Conservation (phyloP, 495 filamentous ascomycete species). For the Mycothermus thermophilus region DNA sequence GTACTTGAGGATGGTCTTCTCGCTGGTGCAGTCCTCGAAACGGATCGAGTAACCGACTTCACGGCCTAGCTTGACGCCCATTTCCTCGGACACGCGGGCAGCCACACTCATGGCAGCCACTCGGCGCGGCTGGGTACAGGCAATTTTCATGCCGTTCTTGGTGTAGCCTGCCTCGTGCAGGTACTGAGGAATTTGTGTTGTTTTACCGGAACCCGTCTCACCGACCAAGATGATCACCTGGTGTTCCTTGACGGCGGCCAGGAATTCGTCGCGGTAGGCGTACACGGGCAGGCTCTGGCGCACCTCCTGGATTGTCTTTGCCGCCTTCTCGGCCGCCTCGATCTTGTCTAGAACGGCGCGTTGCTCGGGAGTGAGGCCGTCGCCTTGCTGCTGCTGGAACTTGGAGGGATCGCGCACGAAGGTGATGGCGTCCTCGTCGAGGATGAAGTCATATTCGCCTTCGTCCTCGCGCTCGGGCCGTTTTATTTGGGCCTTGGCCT, state of each 20-base stretch:
- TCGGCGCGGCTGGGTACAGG: constrained; percentile 80
- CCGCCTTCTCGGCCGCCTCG: constrained; percentile 75
- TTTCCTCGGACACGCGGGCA: constrained; percentile 84
- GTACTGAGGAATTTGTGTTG: constrained; percentile 80
- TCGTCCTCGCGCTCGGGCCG: constrained; percentile 60
- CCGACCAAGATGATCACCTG: constrained; percentile 77
- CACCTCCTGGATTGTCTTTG: constrained; percentile 75
- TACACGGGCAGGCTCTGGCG: constrained; percentile 86
- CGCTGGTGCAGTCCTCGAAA: constrained; percentile 86
- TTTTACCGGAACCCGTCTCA: constrained; percentile 82
- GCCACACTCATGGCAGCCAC: constrained; percentile 96
- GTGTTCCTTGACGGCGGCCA: constrained; percentile 58
- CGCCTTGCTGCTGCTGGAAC: constrained; percentile 28
- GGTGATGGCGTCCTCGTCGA: constrained; percentile 80
- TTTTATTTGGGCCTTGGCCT: constrained; percentile 78
- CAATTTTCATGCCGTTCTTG: constrained; percentile 54
- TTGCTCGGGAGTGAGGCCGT: constrained; percentile 65
- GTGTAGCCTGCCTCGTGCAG: constrained; percentile 87
- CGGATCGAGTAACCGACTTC: constrained; percentile 93
- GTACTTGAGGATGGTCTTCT: constrained; percentile 90
- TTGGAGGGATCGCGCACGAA: constrained; percentile 70
- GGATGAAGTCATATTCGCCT: constrained; percentile 86
- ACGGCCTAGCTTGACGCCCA: constrained; percentile 79
- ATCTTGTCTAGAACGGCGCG: constrained; percentile 62
- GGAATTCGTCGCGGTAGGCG: constrained; percentile 57